These are phyloP conservation scores for Parsonsia alboflavescens DNA, from an alignment of 257 asterid genomes.

Conservation along the genomic window DNA sequence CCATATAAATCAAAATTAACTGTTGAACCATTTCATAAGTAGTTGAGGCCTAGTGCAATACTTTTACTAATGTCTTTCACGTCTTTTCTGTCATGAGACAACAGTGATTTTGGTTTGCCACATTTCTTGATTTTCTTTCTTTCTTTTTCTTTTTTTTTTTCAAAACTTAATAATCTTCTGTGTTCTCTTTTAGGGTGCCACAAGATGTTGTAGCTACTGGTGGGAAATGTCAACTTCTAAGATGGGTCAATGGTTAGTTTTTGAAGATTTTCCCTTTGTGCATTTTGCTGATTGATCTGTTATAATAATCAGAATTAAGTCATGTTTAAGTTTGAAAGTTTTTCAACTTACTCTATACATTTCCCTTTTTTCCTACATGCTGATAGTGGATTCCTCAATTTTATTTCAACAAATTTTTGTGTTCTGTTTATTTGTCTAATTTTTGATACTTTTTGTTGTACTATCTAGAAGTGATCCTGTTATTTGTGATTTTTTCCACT, in stretches of 20 bases:
- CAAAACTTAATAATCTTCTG: too few species aligned
- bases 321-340: background rate
- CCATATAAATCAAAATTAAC: background rate
- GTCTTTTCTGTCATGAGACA: too few species aligned
- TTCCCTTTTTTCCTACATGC: background rate
- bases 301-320: too few species aligned
- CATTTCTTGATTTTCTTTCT: too few species aligned
- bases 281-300: background rate
- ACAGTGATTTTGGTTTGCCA: too few species aligned
- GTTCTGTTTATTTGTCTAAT: background rate
- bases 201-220: slow-evolving; percentile 84
- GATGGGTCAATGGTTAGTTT: slow-evolving; percentile 90
- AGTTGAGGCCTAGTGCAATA: background rate
- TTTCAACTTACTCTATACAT: background rate
- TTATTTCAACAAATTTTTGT: background rate
- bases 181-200: slow-evolving; percentile 58
- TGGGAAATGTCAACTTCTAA: slow-evolving; percentile 68
- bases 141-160: too few species aligned
- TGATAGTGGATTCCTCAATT: background rate
- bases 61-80: background rate
- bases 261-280: background rate
- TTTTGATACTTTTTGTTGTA: background rate
- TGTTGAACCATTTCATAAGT: background rate
- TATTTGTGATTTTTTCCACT: background rate
- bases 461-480: background rate